Evolutionary conservation across 768 basidiomycete genomes (phyloP), one percentile per base, ranked within the genome.

Genomic region (Xerocomus brunneocitrinus): DNA sequence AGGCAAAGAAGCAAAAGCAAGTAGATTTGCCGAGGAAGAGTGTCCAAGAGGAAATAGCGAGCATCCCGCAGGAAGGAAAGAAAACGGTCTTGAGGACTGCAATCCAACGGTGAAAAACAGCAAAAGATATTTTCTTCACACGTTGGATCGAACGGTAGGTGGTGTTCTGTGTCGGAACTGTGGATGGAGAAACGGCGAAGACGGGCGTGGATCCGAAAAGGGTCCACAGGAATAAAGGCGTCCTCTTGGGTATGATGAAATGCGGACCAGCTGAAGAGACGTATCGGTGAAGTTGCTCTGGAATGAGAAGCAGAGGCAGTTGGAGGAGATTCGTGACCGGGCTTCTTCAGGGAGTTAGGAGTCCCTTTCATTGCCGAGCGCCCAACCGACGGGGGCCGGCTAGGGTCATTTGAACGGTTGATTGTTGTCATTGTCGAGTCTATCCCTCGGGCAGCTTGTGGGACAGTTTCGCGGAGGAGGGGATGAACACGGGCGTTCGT

Each of bases 1-100:
- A 91, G 76, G 14, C 83, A 79, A 16, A 91, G 75, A 8, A 91
- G 79, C 27, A 71, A 40, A 43, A 71, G 67, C 41, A 79, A 66
- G 58, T 80, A 81, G 0, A 68, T 27, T 57, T 78, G 75, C 24
- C 77, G 69, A 0, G 77, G 73, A 14, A 79, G 38, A 2, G 70
- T 73, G 39, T 75, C 74, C n/a, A 64, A 32, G 22, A 63, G 25
- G 44, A 73, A 67, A 57, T 68, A 55, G 31, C 60, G 62, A 32
- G 53, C 38, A 36, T 57, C 61, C 10, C 47, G 53, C 45, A 67
- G 51, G 27, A 67, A 53, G 3, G 52, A 42, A 27, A 58, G 10
- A n/a, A 67, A 43, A n/a, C 39, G 40, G 16, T 54, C 60, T 8
- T 54, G 56, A 0, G 57, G 54, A 16, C 13, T 31, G 25, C 67